Evolutionary conservation across 768 basidiomycete genomes (phyloP).

Genomic region (Trametopsis cervina): DNA sequence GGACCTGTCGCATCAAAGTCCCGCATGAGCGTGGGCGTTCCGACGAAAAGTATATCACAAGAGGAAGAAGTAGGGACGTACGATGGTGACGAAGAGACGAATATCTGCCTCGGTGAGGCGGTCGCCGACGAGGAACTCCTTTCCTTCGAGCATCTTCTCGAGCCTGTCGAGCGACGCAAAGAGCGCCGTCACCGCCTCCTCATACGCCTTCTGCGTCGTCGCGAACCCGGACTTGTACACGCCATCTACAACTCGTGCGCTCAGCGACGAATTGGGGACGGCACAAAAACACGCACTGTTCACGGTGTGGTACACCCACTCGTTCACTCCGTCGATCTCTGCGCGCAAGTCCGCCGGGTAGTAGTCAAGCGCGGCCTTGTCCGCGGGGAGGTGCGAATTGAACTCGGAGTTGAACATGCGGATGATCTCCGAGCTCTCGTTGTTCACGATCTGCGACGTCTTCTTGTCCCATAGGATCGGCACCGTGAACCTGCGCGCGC

Average conservation of each 20-base stretch:
- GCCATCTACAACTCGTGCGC: conserved; percentile 42
- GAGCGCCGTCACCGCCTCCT: conserved; percentile 62
- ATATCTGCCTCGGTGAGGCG: conserved; percentile 78
- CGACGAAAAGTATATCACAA: not conserved
- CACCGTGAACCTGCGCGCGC: conserved; percentile 58
- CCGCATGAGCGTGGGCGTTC: not conserved
- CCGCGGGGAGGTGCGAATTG: conserved; percentile 60
- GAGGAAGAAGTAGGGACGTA: not conserved
- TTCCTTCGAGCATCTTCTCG: conserved; percentile 70
- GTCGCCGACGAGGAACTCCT: conserved; percentile 81
- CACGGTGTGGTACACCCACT: conserved; percentile 80
- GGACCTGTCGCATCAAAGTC: too few relatives aligned
- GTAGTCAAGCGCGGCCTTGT: conserved; percentile 60
- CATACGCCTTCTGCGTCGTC: conserved; percentile 72
- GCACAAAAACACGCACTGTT: conserved; percentile 50
- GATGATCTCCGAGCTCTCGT: conserved; percentile 93
- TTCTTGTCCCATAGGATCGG: conserved; percentile 95
- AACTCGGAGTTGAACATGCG: conserved; percentile 87
- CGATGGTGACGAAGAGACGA: conserved; percentile 90
- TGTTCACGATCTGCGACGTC: conserved; percentile 82
- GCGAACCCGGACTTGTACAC: conserved; percentile 93
- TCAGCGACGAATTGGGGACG: not conserved
- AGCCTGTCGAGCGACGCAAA: conserved; percentile 76
- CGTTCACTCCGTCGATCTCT: conserved; percentile 81
- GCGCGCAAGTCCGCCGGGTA: conserved; percentile 68